phyloP scores from a whole-genome alignment of 306 rosid genomes.

The Comarum palustre region DNA sequence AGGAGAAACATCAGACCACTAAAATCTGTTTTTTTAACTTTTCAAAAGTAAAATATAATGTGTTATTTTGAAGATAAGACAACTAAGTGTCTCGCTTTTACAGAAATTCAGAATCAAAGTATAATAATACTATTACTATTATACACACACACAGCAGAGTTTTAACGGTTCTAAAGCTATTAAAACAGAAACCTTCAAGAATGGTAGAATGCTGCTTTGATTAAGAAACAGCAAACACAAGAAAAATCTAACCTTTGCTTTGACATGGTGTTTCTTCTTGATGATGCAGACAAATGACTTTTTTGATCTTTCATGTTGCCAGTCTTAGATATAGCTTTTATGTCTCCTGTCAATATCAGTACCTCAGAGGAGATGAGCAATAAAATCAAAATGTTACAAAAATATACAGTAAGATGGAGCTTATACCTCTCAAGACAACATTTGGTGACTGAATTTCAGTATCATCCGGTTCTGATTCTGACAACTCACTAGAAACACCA shows the following conservation, averaged over 20 bases:
- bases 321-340: conserved; percentile 41
- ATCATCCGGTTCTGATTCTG: conserved; percentile 39
- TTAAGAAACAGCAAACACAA: neutral
- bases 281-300: conserved; percentile 34
- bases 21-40: neutral
- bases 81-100: neutral
- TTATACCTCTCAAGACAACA: conserved; percentile 39
- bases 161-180: neutral
- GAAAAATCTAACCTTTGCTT: conserved; percentile 40
- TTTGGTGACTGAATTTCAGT: conserved; percentile 50
- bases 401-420: neutral
- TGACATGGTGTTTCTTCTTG: conserved; percentile 32
- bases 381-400: neutral
- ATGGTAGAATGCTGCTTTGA: neutral
- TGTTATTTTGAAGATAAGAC: neutral
- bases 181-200: neutral
- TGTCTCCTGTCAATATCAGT: conserved; percentile 29
- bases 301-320: conserved; percentile 41
- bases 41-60: neutral
- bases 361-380: conserved; percentile 2
- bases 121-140: neutral
- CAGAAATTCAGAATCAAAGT: neutral
- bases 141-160: too few relatives aligned
- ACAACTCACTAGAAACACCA: conserved; percentile 47
- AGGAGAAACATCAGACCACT: neutral